phyloP scores from a whole-genome alignment of 2,329 filamentous ascomycete species.

The Pezicula neosporulosa region DNA sequence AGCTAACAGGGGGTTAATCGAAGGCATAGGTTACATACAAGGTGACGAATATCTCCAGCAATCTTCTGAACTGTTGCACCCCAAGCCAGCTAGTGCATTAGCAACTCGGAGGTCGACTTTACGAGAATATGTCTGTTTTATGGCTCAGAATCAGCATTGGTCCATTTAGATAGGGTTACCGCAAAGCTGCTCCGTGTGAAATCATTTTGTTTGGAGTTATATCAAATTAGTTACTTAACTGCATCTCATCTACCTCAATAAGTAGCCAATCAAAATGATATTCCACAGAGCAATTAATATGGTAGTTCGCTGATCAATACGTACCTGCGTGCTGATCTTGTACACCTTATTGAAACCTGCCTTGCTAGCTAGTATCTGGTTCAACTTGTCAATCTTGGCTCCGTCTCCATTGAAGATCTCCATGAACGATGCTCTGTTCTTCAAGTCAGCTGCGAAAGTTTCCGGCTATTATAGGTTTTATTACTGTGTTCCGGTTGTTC shows the following conservation, averaged over 20 bases:
- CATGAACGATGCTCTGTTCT: conserved; percentile 25
- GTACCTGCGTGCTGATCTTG: conserved; percentile 42
- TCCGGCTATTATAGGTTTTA: conserved; percentile 59
- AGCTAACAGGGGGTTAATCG: conserved; percentile 73
- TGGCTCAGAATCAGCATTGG: no score
- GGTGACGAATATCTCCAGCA: conserved; percentile 68
- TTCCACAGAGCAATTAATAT: no score
- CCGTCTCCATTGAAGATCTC: conserved; percentile 47
- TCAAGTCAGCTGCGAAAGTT: not conserved
- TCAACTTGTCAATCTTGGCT: conserved; percentile 50
- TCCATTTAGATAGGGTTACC: no score
- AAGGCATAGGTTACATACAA: conserved; percentile 71
- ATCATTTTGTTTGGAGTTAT: conserved; percentile 63
- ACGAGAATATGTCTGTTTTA: conserved; percentile 58
- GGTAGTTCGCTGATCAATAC: no score
- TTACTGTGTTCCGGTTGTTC: conserved; percentile 66
- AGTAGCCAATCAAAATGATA: not conserved
- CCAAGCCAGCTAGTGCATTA: conserved; percentile 77
- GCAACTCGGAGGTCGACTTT: conserved; percentile 81
- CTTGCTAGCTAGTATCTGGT: conserved; percentile 52
- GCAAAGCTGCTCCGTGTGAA: conserved; percentile 29
- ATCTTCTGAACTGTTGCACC: conserved; percentile 78
- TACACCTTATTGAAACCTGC: conserved; percentile 49
- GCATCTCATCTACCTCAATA: not conserved
- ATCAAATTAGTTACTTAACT: not conserved